Conservation (phyloP, 345 rosid species). For the Cardamine occulta region DNA sequence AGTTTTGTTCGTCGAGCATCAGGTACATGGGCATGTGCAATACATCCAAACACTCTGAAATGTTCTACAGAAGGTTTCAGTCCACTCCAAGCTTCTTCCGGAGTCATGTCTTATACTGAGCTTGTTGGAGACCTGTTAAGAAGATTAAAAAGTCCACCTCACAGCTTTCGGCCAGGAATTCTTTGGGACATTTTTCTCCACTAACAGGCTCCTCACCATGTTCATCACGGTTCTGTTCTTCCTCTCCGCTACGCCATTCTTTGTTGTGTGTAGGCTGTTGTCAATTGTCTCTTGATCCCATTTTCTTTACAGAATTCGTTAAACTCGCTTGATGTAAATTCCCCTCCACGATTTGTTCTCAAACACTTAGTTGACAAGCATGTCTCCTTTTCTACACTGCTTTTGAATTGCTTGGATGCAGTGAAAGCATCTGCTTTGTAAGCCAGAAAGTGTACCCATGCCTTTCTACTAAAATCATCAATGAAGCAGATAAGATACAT, state of each 20-base stretch:
- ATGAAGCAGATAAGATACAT: neutral
- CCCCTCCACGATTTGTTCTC: neutral
- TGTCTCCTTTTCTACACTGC: neutral
- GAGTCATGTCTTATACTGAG: neutral
- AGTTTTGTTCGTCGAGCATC: neutral
- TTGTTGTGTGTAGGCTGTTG: neutral
- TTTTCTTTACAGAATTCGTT: neutral
- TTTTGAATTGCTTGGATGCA: neutral
- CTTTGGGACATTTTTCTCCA: neutral
- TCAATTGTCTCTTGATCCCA: neutral
- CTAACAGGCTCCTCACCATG: conserved; percentile 13
- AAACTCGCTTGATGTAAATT: neutral
- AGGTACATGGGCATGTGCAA: neutral
- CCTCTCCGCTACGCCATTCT: neutral
- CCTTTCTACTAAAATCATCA: neutral
- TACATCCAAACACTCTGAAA: neutral
- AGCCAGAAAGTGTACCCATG: neutral
- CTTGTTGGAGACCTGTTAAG: neutral
- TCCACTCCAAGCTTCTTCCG: neutral
- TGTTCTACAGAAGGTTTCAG: neutral
- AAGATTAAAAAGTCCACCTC: neutral
- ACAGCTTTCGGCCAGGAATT: neutral
- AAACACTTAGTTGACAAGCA: neutral
- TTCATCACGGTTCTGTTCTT: neutral
- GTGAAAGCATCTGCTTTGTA: neutral